Percentiles rank a stretch among this genome's conserved stretches.
phyloP scores from a whole-genome alignment of 2,329 filamentous ascomycete species.

The Aspergillus udagawae region DNA sequence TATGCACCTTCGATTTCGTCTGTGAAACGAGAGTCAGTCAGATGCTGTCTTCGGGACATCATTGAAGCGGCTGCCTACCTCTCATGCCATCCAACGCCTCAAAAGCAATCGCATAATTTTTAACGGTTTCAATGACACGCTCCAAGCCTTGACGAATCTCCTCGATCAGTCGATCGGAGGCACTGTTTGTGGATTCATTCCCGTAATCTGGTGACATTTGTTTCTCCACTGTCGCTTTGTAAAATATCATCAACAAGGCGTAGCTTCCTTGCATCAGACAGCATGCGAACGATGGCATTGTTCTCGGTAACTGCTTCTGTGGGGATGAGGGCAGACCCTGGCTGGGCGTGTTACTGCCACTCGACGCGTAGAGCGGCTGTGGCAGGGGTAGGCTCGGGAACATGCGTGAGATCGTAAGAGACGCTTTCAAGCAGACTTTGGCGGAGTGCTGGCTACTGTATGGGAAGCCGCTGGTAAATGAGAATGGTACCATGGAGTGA shows the following conservation, averaged over 20 bases:
- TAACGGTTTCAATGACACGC: conserved; percentile 32
- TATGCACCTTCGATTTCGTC: conserved; percentile 43
- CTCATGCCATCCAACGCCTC: conserved; percentile 43
- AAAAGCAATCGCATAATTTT: conserved; percentile 41
- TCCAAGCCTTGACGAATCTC: conserved; percentile 37
- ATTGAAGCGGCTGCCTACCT: conserved; percentile 26
- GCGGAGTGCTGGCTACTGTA: conserved; percentile 41
- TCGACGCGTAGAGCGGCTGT: conserved; percentile 19
- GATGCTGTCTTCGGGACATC: not conserved
- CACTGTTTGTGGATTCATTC: conserved; percentile 17
- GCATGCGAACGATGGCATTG: conserved; percentile 46
- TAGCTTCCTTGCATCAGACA: conserved; percentile 47
- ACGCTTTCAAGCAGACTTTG: conserved; percentile 38
- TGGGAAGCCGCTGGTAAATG: conserved; percentile 34
- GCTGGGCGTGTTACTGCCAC: conserved; percentile 7
- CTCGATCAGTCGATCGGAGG: conserved; percentile 31
- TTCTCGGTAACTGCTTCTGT: conserved; percentile 32
- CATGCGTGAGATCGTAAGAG: conserved; percentile 39
- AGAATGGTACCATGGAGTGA: conserved; percentile 25
- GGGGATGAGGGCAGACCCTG: conserved; percentile 14
- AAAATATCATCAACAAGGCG: conserved; percentile 44
- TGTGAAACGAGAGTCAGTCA: conserved; percentile 13
- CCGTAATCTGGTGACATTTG: conserved; percentile 23
- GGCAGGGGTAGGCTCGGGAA: conserved; percentile 40
- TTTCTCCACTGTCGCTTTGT: conserved; percentile 38